phyloP scores from a whole-genome alignment of 441 rosid genomes.

The Manihot esculenta region DNA sequence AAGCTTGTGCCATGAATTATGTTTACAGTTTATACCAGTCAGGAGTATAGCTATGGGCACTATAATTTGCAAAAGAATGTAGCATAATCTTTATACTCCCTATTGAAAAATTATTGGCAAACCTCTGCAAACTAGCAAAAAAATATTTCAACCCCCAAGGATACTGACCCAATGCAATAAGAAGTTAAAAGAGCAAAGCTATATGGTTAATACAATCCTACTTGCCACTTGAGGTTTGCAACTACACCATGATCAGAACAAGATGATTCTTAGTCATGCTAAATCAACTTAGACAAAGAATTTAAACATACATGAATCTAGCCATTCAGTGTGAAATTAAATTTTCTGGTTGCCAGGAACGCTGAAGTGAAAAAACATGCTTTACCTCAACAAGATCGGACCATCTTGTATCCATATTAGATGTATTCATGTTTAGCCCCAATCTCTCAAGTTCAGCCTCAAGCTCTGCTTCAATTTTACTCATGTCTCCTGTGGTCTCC shows the following conservation, averaged over 20 bases:
- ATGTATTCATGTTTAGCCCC: constrained; percentile 48
- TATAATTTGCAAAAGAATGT: too few species aligned
- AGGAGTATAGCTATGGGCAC: too few species aligned
- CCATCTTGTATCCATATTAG: constrained; percentile 35
- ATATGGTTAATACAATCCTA: neutral
- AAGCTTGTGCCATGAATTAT: too few species aligned
- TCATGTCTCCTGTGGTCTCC: constrained; percentile 47
- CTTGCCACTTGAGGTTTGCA: neutral
- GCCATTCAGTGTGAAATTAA: constrained; percentile 4
- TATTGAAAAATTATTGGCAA: neutral
- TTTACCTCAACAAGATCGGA: constrained; percentile 46
- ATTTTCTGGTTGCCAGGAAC: constrained; percentile 14
- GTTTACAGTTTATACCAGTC: too few species aligned
- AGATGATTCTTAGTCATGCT: neutral
- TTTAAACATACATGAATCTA: neutral
- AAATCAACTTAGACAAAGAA: constrained; percentile 1
- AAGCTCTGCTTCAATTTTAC: constrained; percentile 91
- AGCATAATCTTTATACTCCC: too few species aligned
- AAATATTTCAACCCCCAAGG: neutral
- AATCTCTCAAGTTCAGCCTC: constrained; percentile 90
- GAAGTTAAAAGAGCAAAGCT: neutral
- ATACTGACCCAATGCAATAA: neutral
- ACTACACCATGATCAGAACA: neutral
- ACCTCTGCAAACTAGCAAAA: neutral
- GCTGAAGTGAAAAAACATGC: constrained; percentile 10